Evolutionary conservation across 495 filamentous ascomycete species (phyloP).

Genomic region (Penicillium daleae): DNA sequence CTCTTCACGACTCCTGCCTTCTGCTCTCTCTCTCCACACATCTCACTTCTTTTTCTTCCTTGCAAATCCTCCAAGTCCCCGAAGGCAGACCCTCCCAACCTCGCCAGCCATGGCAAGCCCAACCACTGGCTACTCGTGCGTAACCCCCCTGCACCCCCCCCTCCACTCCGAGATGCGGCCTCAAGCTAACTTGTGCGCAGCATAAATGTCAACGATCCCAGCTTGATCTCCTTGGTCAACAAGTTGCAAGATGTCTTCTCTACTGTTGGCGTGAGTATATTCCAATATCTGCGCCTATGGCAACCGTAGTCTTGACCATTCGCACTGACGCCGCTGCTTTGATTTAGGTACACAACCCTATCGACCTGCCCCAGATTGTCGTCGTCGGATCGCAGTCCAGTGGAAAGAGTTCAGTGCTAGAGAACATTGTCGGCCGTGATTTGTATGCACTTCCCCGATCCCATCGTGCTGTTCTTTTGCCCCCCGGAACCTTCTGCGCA

Average conservation of each 20-base stretch:
- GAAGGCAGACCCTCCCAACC: slow-evolving; percentile 24
- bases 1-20: slow-evolving; percentile 17
- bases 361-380: slow-evolving; percentile 98
- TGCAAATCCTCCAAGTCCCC: slow-evolving; percentile 6
- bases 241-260: slow-evolving; percentile 99
- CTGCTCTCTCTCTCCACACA: slow-evolving; percentile 6
- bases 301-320: slow-evolving; percentile 19
- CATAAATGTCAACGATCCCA: slow-evolving; percentile 80
- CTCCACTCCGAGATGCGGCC: slow-evolving; percentile 31
- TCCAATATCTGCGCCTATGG: neutral
- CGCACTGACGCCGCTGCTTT: slow-evolving; percentile 40
- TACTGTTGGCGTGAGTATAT: slow-evolving; percentile 85
- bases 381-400: slow-evolving; percentile 99
- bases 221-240: slow-evolving; percentile 92
- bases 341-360: slow-evolving; percentile 87
- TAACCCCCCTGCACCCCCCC: slow-evolving; percentile 31
- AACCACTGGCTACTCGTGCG: slow-evolving; percentile 52
- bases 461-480: neutral
- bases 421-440: slow-evolving; percentile 98
- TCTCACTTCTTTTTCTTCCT: slow-evolving; percentile 15
- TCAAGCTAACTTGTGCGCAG: slow-evolving; percentile 47
- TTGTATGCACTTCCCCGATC: slow-evolving; percentile 66
- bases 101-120: slow-evolving; percentile 55
- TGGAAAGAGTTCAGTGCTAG: slow-evolving; percentile 99
- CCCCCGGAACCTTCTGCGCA: slow-evolving; percentile 8